Conservation (phyloP, 495 filamentous ascomycete genomes). For the Podospora sp. region DNA sequence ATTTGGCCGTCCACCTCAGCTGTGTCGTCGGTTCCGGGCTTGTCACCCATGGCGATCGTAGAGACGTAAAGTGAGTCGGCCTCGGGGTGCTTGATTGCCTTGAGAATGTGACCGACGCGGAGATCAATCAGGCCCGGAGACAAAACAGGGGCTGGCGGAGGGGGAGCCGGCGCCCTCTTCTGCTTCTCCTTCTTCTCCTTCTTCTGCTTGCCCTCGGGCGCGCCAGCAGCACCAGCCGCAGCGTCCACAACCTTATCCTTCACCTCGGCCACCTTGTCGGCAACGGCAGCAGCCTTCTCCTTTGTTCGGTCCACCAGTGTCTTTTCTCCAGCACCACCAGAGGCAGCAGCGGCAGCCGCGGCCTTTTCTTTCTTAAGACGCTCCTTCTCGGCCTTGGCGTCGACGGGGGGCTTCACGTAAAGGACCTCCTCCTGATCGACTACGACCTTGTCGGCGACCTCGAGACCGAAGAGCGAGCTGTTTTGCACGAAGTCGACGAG, state of each 20-base stretch:
- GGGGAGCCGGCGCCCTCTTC: constrained; percentile 60
- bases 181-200: constrained; percentile 65
- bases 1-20: constrained; percentile 82
- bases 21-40: constrained; percentile 82
- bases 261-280: constrained; percentile 50
- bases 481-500: constrained; percentile 95
- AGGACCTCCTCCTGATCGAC: constrained; percentile 79
- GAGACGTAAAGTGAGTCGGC: constrained; percentile 94
- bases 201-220: constrained; percentile 36
- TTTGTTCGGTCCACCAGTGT: constrained; percentile 57
- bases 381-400: constrained; percentile 87
- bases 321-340: constrained; percentile 38
- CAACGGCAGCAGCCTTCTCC: constrained; percentile 47
- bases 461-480: constrained; percentile 72
- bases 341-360: constrained; percentile 52
- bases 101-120: constrained; percentile 93
- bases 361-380: constrained; percentile 85
- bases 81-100: constrained; percentile 92
- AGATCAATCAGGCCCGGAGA: constrained; percentile 90
- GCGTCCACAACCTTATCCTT: constrained; percentile 35
- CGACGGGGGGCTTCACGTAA: constrained; percentile 78
- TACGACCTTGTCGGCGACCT: constrained; percentile 74
- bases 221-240: constrained; percentile 41
- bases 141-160: constrained; percentile 67
- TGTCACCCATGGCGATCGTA: constrained; percentile 94